phyloP scores from a whole-genome alignment of 148 eudicot species.

The Rhododendron henanense region DNA sequence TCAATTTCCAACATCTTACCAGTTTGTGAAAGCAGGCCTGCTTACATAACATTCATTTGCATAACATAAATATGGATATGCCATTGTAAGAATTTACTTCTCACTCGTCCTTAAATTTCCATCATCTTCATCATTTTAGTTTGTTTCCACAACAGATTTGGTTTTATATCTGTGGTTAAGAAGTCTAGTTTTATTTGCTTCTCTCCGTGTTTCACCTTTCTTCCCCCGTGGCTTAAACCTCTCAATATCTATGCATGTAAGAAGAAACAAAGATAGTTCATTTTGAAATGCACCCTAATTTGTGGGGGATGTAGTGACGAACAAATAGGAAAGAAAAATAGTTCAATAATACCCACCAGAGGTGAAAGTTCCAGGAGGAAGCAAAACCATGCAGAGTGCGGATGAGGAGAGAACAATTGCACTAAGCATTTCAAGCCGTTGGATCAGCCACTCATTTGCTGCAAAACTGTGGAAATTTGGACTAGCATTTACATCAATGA shows the following conservation, averaged over 20 bases:
- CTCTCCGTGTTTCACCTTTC: neutral
- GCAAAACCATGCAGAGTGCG: constrained; percentile 85
- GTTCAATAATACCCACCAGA: constrained; percentile 44
- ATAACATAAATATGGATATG: neutral
- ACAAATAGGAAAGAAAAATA: neutral
- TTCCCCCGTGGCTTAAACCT: neutral
- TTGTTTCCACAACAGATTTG: neutral
- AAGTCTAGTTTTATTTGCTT: neutral
- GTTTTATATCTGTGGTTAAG: neutral
- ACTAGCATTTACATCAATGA: constrained; percentile 75
- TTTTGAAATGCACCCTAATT: neutral
- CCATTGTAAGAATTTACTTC: neutral
- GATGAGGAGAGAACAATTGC: constrained; percentile 83
- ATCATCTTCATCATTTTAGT: neutral
- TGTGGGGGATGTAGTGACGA: neutral
- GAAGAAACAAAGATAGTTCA: neutral
- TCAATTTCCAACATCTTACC: neutral
- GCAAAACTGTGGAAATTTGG: constrained; percentile 80
- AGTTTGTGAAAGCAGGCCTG: neutral
- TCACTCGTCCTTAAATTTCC: neutral
- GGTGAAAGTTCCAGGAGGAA: constrained; percentile 83
- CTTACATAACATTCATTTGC: neutral
- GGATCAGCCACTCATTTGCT: constrained; percentile 89
- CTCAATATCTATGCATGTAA: neutral
- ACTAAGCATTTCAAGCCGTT: constrained; percentile 70